Conservation (phyloP, 768 basidiomycete species). For the Suillus fuscotomentosus region DNA sequence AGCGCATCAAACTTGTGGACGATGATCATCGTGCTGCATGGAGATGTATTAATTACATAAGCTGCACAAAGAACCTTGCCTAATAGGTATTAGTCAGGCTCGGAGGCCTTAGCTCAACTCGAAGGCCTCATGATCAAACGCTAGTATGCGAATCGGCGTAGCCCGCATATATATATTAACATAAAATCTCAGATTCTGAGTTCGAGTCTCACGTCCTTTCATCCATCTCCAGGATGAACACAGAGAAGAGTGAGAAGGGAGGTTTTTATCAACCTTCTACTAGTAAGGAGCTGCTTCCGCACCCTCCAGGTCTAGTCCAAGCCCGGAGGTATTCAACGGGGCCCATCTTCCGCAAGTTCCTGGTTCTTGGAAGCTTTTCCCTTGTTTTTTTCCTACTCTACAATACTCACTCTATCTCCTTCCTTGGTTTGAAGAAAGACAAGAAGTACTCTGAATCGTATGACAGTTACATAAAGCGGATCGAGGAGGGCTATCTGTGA, state of each 20-base stretch:
- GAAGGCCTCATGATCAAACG: not conserved
- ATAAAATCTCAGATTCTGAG: not conserved
- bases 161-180: not conserved
- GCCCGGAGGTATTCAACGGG: not conserved
- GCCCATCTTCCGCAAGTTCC: constrained; percentile 5
- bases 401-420: constrained; percentile 1
- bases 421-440: not conserved
- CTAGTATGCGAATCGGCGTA: constrained; percentile 5
- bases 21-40: too few species aligned
- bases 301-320: constrained; percentile 9
- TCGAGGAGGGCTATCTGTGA: constrained; percentile 37
- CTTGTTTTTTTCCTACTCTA: constrained; percentile 15
- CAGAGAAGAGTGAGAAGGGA: constrained; percentile 13
- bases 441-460: constrained; percentile 5
- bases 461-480: constrained; percentile 13
- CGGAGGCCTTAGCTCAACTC: too few species aligned
- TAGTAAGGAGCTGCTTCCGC: constrained; percentile 9
- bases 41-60: too few species aligned
- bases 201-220: not conserved
- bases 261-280: constrained; percentile 1
- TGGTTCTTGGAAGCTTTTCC: constrained; percentile 8
- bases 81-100: too few species aligned
- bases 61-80: too few species aligned
- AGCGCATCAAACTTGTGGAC: too few species aligned
- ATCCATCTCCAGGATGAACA: constrained; percentile 13